Base-by-base conservation (phyloP, 352 stramenopile genomes). In the Poterioochromonas sp. region DNA sequence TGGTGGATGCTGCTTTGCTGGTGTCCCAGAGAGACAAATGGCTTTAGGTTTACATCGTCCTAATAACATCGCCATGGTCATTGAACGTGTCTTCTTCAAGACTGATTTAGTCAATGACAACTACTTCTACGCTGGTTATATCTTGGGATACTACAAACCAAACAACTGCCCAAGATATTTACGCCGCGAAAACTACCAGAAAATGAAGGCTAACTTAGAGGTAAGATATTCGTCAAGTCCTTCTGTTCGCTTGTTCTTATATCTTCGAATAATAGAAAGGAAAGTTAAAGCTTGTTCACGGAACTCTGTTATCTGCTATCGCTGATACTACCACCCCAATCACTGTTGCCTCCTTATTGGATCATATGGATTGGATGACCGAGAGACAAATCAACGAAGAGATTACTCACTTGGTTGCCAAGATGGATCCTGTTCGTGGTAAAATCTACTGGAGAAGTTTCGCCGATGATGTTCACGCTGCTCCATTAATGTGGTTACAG, bases 101-200 rank as follows among this genome's bases (percentile, higher is more conserved):
- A 85, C 83, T 34, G 81, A 85, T 68, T 34, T 86, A 15, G 68
- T 79, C 32, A 80, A 80, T 47, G 83, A 86, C 76, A 86, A 85
- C 65, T 85, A 86, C 70, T 85, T 83, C 73, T 86, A 84, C 74
- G 69, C 78, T 49, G 78, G 80, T 35, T 84, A 84, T 70, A 62
- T 86, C 47, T 43, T 85, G n/a, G 78, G 81, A 11, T 79, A 83
- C 60, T 86, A 83, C 62, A 84, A 78, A 44, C 69, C 83, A 35
- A 51, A 81, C 53, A 84, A 82, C 77, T 85, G 81, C 70, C 83
- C 83, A n/a, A 58, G 80, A 49, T 86, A 84, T 39, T 62, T 85
- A 0, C n/a, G 79, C 35, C 43, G 69, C 37, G 83, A 85, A 44
- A 64, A 83, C 47, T 86, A 81, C 60, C 49, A 37, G 5, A 82